Conservation (phyloP, 768 basidiomycete genomes). For the Hypsizygus marmoreus region DNA sequence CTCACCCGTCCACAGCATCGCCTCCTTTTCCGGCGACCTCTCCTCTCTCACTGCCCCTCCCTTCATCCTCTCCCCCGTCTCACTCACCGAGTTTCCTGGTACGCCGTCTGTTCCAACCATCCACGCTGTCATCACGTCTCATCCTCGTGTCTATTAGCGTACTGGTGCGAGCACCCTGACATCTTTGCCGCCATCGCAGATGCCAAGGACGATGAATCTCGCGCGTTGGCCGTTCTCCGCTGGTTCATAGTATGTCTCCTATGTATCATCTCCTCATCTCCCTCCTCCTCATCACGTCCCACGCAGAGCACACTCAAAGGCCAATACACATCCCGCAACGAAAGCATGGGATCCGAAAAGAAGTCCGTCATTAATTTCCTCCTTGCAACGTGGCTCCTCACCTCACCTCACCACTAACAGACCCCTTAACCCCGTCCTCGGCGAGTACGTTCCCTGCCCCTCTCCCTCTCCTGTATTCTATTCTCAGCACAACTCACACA, state of each 20-base stretch:
- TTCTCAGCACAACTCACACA: too few species aligned
- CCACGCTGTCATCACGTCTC: conserved; percentile 52
- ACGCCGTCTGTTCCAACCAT: conserved; percentile 21
- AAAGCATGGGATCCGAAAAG: conserved; percentile 96
- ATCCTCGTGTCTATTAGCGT: too few species aligned
- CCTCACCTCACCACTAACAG: conserved; percentile 42
- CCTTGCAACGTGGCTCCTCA: background rate
- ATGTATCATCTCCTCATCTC: too few species aligned
- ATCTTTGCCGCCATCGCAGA: too few species aligned
- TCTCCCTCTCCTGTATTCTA: too few species aligned
- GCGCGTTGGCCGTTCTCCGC: conserved; percentile 74
- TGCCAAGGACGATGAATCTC: conserved; percentile 68
- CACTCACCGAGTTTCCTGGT: conserved; percentile 91
- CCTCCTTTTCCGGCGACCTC: conserved; percentile 84
- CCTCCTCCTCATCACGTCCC: too few species aligned
- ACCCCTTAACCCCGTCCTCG: too few species aligned
- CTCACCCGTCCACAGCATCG: too few species aligned
- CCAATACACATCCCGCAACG: conserved; percentile 95
- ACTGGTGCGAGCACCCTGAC: too few species aligned
- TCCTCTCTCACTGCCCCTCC: conserved; percentile 81
- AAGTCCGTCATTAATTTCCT: conserved; percentile 54
- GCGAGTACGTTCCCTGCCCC: too few species aligned
- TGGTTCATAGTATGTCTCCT: too few species aligned
- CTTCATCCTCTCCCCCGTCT: conserved; percentile 88
- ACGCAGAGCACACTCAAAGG: too few species aligned